These are phyloP conservation scores for Chlamydomonas reinhardtii DNA, from an alignment of 163 green algal genomes.

Conservation along the genomic window DNA sequence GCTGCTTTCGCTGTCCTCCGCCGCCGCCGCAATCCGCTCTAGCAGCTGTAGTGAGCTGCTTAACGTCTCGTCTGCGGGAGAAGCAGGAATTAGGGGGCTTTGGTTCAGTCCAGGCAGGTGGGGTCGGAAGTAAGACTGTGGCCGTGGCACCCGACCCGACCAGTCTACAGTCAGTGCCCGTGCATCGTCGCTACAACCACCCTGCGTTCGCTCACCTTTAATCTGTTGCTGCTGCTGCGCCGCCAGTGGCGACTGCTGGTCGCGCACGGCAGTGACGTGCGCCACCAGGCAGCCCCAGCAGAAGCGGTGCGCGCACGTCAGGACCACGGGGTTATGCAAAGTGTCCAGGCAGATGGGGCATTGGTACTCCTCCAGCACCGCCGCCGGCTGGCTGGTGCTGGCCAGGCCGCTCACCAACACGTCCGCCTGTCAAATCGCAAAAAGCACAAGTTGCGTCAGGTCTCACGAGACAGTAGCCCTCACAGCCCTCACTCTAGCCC, in stretches of 20 bases:
- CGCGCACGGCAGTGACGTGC: conserved; percentile 57
- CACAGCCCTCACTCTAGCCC: no score
- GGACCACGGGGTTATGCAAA: conserved; percentile 87
- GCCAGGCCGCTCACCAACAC: conserved; percentile 65
- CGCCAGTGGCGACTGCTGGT: conserved; percentile 28
- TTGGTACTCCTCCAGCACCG: conserved; percentile 56
- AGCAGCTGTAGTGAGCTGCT: conserved; percentile 46
- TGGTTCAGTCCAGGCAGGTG: no score
- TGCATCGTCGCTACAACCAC: no score
- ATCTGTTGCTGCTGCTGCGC: neutral
- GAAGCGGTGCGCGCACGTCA: conserved; percentile 92
- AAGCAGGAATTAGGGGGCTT: neutral
- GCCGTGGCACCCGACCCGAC: no score
- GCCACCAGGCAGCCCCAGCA: conserved; percentile 92
- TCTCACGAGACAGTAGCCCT: no score
- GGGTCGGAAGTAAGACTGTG: no score
- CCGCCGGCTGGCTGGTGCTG: neutral
- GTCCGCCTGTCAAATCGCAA: conserved; percentile 5
- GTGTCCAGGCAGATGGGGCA: conserved; percentile 92
- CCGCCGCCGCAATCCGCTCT: conserved; percentile 60
- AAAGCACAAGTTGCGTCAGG: no score
- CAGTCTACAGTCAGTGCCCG: no score
- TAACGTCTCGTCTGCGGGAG: neutral
- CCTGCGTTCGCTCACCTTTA: neutral
- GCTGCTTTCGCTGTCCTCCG: conserved; percentile 20